These are phyloP conservation scores for Zygoascus hellenicus DNA, from an alignment of 1,139 yeast species.

Conservation along the genomic window DNA sequence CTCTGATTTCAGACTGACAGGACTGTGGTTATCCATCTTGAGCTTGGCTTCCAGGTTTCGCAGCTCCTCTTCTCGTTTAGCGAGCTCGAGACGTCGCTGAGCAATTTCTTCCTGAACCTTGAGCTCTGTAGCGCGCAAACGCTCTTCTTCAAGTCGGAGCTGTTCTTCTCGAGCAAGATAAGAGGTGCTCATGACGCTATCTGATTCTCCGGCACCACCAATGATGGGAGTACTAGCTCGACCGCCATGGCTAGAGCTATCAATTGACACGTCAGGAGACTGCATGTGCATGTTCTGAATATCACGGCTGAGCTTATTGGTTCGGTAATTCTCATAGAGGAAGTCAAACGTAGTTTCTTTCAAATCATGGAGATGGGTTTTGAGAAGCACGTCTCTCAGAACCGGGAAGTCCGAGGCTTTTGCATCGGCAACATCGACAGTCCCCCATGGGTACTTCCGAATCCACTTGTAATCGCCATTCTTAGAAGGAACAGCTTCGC, in stretches of 20 bases:
- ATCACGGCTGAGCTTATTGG: slow-evolving; percentile 68
- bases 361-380: slow-evolving; percentile 85
- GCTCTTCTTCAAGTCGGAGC: slow-evolving; percentile 39
- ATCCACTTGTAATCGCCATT: slow-evolving; percentile 38
- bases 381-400: slow-evolving; percentile 72
- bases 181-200: slow-evolving; percentile 21
- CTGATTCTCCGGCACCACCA: slow-evolving; percentile 14
- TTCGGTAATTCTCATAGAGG: slow-evolving; percentile 88
- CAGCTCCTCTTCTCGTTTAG: slow-evolving; percentile 84
- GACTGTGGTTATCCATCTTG: slow-evolving; percentile 19
- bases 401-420: slow-evolving; percentile 73
- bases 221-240: slow-evolving; percentile 11
- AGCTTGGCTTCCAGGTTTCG: slow-evolving; percentile 73
- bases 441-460: slow-evolving; percentile 92
- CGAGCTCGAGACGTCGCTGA: slow-evolving; percentile 77
- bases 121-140: slow-evolving; percentile 41
- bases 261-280: slow-evolving; percentile 12
- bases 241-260: slow-evolving; percentile 12
- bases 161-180: slow-evolving; percentile 37
- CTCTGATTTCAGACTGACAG: slow-evolving; percentile 1
- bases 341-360: slow-evolving; percentile 93
- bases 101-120: slow-evolving; percentile 88
- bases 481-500: slow-evolving; percentile 50
- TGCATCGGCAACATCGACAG: slow-evolving; percentile 80
- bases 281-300: slow-evolving; percentile 11